phyloP scores from a whole-genome alignment of 495 filamentous ascomycete genomes.

The Umbilicaria muhlenbergii region DNA sequence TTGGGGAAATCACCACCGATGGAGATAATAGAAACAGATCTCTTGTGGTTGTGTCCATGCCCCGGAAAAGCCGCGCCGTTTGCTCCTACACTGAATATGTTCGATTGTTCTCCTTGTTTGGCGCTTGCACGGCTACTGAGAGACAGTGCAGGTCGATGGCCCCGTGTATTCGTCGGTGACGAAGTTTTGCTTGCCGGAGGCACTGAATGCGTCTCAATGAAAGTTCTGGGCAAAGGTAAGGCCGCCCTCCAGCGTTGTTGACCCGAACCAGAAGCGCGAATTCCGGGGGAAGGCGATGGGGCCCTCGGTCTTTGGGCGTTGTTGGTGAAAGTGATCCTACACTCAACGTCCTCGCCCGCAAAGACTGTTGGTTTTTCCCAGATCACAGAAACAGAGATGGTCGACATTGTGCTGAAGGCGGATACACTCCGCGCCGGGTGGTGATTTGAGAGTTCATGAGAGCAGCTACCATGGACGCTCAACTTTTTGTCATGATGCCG shows the following conservation, averaged over 20 bases:
- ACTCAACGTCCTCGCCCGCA: constrained; percentile 85
- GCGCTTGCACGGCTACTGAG: too few relatives aligned
- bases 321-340: constrained; percentile 93
- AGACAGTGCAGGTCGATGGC: too few relatives aligned
- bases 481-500: neutral
- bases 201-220: too few relatives aligned
- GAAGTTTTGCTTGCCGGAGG: too few relatives aligned
- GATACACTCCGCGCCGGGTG: constrained; percentile 3
- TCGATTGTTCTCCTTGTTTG: too few relatives aligned
- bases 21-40: constrained; percentile 92
- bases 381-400: constrained; percentile 88
- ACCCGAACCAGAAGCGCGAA: constrained; percentile 1
- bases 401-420: constrained; percentile 20
- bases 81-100: too few relatives aligned
- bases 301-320: constrained; percentile 34
- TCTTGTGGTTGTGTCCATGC: constrained; percentile 36
- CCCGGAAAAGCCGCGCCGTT: too few relatives aligned
- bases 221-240: neutral
- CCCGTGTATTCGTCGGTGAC: too few relatives aligned
- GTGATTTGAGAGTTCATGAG: constrained; percentile 2
- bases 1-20: constrained; percentile 48
- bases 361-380: constrained; percentile 88
- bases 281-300: constrained; percentile 15
- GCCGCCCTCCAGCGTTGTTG: constrained; percentile 12
- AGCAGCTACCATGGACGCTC: constrained; percentile 6